phyloP scores from a whole-genome alignment of 1,139 yeast species.

The Blastobotrys serpentis region DNA sequence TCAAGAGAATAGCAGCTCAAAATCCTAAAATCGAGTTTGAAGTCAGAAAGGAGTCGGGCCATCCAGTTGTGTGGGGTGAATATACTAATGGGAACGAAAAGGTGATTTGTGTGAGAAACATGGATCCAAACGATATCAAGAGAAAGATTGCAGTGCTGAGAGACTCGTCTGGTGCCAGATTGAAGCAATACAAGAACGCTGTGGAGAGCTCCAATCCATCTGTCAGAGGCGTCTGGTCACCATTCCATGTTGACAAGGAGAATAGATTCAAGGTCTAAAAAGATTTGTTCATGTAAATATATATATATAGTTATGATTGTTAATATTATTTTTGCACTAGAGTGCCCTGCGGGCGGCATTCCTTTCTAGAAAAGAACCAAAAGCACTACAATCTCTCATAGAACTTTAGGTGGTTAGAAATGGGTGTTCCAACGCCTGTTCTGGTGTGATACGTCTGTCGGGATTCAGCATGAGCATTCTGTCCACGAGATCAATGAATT shows the following conservation, averaged over 20 bases:
- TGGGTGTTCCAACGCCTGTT: slow-evolving; percentile 79
- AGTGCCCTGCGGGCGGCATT: too few relatives aligned
- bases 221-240: slow-evolving; percentile 98
- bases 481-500: slow-evolving; percentile 62
- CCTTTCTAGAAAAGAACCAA: too few relatives aligned
- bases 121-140: slow-evolving; percentile 52
- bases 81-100: slow-evolving; percentile 51
- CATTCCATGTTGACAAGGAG: slow-evolving; percentile 74
- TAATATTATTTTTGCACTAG: too few relatives aligned
- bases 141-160: slow-evolving; percentile 54
- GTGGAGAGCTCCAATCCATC: slow-evolving; percentile 79
- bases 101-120: slow-evolving; percentile 62
- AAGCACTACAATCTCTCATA: too few relatives aligned
- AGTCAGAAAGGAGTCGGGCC: slow-evolving; percentile 70
- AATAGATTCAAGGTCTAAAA: slow-evolving; percentile 63
- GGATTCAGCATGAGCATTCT: slow-evolving; percentile 81
- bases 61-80: slow-evolving; percentile 73
- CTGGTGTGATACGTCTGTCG: slow-evolving; percentile 69
- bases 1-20: slow-evolving; percentile 50
- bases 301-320: too few relatives aligned
- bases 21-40: slow-evolving; percentile 72
- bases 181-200: slow-evolving; percentile 64
- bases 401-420: slow-evolving; percentile 31
- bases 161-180: slow-evolving; percentile 58
- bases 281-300: slow-evolving; percentile 16